Conservation (phyloP, 345 rosid genomes). For the Salix arbutifolia region DNA sequence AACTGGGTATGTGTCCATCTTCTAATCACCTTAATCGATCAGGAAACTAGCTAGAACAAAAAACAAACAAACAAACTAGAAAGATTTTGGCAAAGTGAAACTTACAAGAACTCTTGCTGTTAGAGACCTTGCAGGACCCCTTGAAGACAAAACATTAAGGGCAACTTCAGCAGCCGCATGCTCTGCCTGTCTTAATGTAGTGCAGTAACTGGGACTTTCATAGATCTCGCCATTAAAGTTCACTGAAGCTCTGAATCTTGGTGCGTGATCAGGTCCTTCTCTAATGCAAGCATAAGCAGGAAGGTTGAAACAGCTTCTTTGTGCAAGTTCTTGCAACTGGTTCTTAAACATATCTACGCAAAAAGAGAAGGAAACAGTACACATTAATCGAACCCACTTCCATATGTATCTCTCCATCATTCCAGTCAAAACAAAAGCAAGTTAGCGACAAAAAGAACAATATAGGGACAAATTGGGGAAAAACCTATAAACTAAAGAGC, state of each 20-base stretch:
- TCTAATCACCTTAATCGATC: no score
- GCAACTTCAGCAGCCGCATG: slow-evolving; percentile 76
- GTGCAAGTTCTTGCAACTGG: slow-evolving; percentile 74
- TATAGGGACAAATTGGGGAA: no score
- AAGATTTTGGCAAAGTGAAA: no score
- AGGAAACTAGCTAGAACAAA: no score
- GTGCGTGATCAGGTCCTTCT: slow-evolving; percentile 81
- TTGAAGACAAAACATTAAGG: slow-evolving; percentile 48
- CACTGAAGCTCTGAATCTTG: slow-evolving; percentile 72
- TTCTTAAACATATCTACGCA: slow-evolving; percentile 55
- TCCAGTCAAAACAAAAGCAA: not conserved
- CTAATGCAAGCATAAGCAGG: slow-evolving; percentile 64
- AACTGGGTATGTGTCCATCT: no score
- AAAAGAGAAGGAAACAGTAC: not conserved
- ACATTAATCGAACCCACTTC: not conserved
- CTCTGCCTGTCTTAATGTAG: slow-evolving; percentile 67
- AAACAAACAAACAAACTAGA: no score
- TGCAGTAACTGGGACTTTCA: slow-evolving; percentile 50
- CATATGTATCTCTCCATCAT: not conserved
- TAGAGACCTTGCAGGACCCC: slow-evolving; percentile 62
- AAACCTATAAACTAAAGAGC: not conserved
- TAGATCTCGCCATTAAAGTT: slow-evolving; percentile 73
- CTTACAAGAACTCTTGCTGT: slow-evolving; percentile 69
- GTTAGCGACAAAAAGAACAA: not conserved
- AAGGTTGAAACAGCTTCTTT: slow-evolving; percentile 70